phyloP scores from a whole-genome alignment of 768 basidiomycete genomes.

The Podaxis mareebaensis region DNA sequence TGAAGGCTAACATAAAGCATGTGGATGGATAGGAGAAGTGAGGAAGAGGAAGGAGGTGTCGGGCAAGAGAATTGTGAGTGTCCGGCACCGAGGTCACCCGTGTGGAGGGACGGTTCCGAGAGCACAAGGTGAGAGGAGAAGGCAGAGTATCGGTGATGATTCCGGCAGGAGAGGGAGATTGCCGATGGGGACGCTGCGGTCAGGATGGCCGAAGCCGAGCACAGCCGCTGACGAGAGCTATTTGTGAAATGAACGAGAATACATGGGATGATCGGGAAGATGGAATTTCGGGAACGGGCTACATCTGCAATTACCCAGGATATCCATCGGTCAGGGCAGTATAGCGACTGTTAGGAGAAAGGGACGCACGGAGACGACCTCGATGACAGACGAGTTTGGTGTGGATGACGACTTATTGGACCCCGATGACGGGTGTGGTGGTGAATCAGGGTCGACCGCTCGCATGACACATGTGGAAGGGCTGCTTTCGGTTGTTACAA shows the following conservation, averaged over 20 bases:
- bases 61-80: background rate
- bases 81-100: conserved; percentile 11
- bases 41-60: background rate
- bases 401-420: background rate
- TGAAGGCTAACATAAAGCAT: background rate
- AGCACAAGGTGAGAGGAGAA: background rate
- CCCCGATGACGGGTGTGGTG: background rate
- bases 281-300: background rate
- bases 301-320: conserved; percentile 1
- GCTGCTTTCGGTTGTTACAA: conserved; percentile 39
- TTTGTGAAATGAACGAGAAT: conserved; percentile 7
- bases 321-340: background rate
- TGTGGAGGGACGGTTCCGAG: background rate
- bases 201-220: conserved; percentile 18
- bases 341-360: background rate
- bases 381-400: background rate
- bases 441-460: conserved; percentile 33
- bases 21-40: conserved; percentile 4
- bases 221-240: conserved; percentile 11
- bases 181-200: conserved; percentile 3
- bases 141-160: background rate
- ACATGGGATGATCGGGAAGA: background rate
- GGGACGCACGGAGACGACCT: background rate
- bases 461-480: conserved; percentile 48
- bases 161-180: background rate